phyloP scores from a whole-genome alignment of 129 eudicot genomes.

The Pseudognaphalium luteoalbum region DNA sequence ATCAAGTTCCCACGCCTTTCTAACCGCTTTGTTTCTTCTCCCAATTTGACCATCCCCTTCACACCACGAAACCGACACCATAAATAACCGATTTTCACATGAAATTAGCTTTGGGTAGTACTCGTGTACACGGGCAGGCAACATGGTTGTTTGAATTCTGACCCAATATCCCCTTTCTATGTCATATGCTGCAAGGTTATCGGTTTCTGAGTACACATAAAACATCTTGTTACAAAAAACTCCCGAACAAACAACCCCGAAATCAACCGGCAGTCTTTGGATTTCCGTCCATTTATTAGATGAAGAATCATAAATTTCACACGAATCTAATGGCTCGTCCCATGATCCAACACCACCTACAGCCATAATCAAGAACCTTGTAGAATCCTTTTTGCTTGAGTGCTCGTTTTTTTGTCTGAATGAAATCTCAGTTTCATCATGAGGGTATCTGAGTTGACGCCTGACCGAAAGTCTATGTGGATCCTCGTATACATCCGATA shows the following conservation, averaged over 20 bases:
- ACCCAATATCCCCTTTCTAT: conserved; percentile 79
- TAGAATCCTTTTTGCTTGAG: conserved; percentile 35
- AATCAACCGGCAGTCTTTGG: conserved; percentile 70
- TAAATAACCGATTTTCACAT: conserved; percentile 55
- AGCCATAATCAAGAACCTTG: conserved; percentile 68
- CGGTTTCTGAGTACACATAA: conserved; percentile 75
- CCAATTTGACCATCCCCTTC: conserved; percentile 99
- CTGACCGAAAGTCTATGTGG: conserved; percentile 91
- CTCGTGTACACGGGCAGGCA: conserved; percentile 80
- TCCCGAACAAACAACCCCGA: conserved; percentile 76
- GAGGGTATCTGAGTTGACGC: conserved; percentile 60
- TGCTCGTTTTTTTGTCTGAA: conserved; percentile 49
- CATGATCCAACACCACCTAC: conserved; percentile 91
- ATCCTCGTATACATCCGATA: conserved; percentile 92
- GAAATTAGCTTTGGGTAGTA: conserved; percentile 82
- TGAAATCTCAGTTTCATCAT: conserved; percentile 54
- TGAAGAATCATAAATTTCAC: conserved; percentile 75
- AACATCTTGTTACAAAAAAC: conserved; percentile 65
- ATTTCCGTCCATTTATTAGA: conserved; percentile 84
- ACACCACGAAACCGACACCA: conserved; percentile 97
- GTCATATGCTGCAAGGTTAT: conserved; percentile 75
- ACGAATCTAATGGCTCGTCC: conserved; percentile 88
- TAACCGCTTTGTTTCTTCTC: conserved; percentile 86
- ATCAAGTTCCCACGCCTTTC: conserved; percentile 95
- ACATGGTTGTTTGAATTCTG: conserved; percentile 48